A percentile compares a stretch with the other conserved stretches of the same genome.
phyloP scores from a whole-genome alignment of 1,139 yeast genomes.

The Candida freyschussii region DNA sequence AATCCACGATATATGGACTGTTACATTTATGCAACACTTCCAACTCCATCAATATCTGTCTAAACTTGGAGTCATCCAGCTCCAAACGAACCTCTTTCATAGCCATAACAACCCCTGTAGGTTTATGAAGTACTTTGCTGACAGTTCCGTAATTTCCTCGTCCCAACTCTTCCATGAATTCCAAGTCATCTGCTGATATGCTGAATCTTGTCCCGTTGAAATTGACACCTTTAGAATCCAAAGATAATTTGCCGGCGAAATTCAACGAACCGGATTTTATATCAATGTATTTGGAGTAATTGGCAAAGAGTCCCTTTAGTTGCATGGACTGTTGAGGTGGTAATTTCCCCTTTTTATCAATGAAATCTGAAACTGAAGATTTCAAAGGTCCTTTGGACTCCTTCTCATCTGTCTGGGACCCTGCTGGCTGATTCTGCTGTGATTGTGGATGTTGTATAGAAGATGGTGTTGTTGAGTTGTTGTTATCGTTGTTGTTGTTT shows the following conservation, averaged over 20 bases:
- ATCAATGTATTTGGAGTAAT: conserved; percentile 83
- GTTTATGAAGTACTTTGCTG: conserved; percentile 84
- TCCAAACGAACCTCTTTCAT: conserved; percentile 95
- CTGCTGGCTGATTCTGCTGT: no score
- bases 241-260: conserved; percentile 88
- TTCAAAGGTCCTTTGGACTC: conserved; percentile 1
- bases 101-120: conserved; percentile 93
- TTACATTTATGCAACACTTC: conserved; percentile 89
- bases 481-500: conserved; percentile 3
- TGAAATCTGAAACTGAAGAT: conserved; percentile 21
- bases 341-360: conserved; percentile 21
- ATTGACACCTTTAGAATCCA: conserved; percentile 88
- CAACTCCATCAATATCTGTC: conserved; percentile 92
- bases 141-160: conserved; percentile 96
- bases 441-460: conserved; percentile 3
- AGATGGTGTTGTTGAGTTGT: conserved; percentile 3
- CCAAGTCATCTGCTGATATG: conserved; percentile 82
- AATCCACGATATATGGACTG: conserved; percentile 88
- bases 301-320: conserved; percentile 59
- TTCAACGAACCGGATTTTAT: conserved; percentile 87
- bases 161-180: conserved; percentile 81
- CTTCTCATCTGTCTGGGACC: no score
- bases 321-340: conserved; percentile 23
- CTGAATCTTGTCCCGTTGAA: conserved; percentile 86
- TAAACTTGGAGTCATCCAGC: conserved; percentile 83